A percentile compares a stretch with the other conserved stretches of the same genome.
phyloP scores from a whole-genome alignment of 1,284 basidiomycete species.

The Ganoderma leucocontextum region DNA sequence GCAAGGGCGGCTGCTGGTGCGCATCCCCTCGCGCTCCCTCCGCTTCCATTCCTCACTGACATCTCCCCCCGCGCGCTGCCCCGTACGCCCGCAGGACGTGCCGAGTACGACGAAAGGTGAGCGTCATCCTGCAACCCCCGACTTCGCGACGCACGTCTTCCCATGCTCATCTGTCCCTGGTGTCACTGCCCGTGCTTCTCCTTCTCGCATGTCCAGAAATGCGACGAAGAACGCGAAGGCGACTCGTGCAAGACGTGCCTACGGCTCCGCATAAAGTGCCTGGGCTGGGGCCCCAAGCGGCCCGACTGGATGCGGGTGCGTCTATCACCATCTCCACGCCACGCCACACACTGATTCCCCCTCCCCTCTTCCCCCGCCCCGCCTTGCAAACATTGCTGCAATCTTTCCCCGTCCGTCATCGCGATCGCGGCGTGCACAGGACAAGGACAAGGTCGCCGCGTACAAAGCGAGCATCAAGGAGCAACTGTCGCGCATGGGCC shows the following conservation, averaged over 20 bases:
- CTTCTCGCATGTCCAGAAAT: slow-evolving; percentile 62
- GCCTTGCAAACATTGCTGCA: slow-evolving; percentile 5
- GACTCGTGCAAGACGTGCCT: slow-evolving; percentile 81
- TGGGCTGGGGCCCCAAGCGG: slow-evolving; percentile 81
- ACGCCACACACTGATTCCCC: slow-evolving; percentile 28
- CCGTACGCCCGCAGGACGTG: slow-evolving; percentile 66
- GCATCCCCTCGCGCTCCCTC: slow-evolving; percentile 36
- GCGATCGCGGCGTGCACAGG: slow-evolving; percentile 50
- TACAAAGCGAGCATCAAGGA: slow-evolving; percentile 87
- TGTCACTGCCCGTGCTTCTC: slow-evolving; percentile 4
- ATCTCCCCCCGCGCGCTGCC: slow-evolving; percentile 17
- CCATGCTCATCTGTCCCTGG: slow-evolving; percentile 24
- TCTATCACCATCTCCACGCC: slow-evolving; percentile 23
- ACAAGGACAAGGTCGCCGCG: slow-evolving; percentile 80
- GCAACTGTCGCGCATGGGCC: slow-evolving; percentile 75
- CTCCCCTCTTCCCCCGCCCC: slow-evolving; percentile 20
- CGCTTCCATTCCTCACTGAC: slow-evolving; percentile 17
- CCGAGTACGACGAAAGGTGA: slow-evolving; percentile 79
- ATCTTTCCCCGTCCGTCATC: slow-evolving; percentile 22
- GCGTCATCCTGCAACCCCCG: slow-evolving; percentile 36
- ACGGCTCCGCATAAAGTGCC: slow-evolving; percentile 77
- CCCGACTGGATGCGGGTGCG: slow-evolving; percentile 87
- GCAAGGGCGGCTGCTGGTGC: slow-evolving; percentile 81
- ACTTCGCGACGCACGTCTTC: slow-evolving; percentile 21
- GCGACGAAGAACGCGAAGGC: slow-evolving; percentile 81